phyloP scores from a whole-genome alignment of 176 grass and related monocot genomes.

The Dendrocalamus sinicus region DNA sequence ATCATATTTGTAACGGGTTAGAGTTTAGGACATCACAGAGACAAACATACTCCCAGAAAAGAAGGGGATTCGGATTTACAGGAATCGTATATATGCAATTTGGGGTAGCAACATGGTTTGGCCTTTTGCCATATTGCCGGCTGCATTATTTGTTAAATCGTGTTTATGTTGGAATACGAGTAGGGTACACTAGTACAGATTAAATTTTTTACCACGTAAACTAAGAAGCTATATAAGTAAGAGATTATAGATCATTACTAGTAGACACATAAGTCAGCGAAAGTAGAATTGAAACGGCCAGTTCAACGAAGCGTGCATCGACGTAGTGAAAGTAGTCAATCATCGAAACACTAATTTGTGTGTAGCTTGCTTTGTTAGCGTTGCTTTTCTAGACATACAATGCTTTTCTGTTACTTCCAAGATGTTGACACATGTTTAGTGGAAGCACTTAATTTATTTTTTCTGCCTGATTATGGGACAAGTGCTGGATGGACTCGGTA shows the following conservation, averaged over 20 bases:
- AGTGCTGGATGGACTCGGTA: slow-evolving; percentile 28
- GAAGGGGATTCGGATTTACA: not conserved
- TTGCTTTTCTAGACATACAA: slow-evolving; percentile 19
- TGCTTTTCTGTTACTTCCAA: slow-evolving; percentile 43
- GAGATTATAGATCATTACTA: no score
- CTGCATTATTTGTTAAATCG: slow-evolving; percentile 27
- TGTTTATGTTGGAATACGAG: not conserved
- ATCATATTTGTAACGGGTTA: not conserved
- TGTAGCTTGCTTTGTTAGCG: slow-evolving; percentile 47
- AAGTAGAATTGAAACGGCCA: no score
- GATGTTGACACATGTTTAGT: slow-evolving; percentile 49
- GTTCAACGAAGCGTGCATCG: no score
- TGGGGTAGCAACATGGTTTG: slow-evolving; percentile 39
- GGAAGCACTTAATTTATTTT: slow-evolving; percentile 8
- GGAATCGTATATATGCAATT: slow-evolving; percentile 23
- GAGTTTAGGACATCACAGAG: not conserved
- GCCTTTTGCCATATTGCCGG: slow-evolving; percentile 10
- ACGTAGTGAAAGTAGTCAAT: no score
- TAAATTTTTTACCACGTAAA: no score
- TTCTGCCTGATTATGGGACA: slow-evolving; percentile 33
- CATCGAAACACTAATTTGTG: slow-evolving; percentile 26
- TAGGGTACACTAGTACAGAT: no score
- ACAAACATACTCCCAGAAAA: not conserved
- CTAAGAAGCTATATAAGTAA: no score
- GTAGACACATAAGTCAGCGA: fast-evolving